Base-by-base conservation (phyloP, 768 basidiomycete genomes). In the Lactifluus volemus region DNA sequence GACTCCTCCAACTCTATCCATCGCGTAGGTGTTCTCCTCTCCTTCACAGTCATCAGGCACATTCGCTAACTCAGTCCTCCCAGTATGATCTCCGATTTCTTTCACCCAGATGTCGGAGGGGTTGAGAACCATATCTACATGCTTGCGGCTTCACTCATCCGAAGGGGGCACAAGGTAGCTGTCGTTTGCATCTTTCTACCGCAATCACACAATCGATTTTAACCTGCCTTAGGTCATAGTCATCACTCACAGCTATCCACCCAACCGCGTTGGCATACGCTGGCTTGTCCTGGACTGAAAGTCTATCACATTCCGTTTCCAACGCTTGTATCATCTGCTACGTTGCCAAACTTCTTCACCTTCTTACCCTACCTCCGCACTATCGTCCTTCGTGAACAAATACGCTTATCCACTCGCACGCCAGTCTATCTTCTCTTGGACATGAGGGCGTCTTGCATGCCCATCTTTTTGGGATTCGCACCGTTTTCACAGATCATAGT, bases 11-110 rank as follows among this genome's bases (percentile, higher is more conserved):
- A 29, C 49, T 15, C 56, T 62, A 42, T 58, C 61, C 5, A 49
- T 63, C 38, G 61, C 61, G 57, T 63, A 38, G 38, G 61, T 55
- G 44, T 39, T 41, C 38, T 14, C 10, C 5, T 41, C 15, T 38
- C 17, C 17, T 14, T 36, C 38, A 3, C 8, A 11, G 6, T 19
- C 44, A 39, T 55, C 30, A 21, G 29, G 15, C 51, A 21, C n/a
- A 15, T 53, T 45, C 5, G 25, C 45, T 41, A 25, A 59, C 34
- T 34, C 8, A 34, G 38, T 17, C 10, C 29, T 7, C 29, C 34
- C 64, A 96, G 94, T 49, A 93, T 98, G 91, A 84, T 98, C 60
- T 89, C 86, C 45, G 97, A 99, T 75, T 99, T 98, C 77, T 99
- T 98, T 75, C 85, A 91, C 69, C 97, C 97, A 0, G 79, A 83